phyloP scores from a whole-genome alignment of 768 basidiomycete genomes.

The Amanita brunnescens region DNA sequence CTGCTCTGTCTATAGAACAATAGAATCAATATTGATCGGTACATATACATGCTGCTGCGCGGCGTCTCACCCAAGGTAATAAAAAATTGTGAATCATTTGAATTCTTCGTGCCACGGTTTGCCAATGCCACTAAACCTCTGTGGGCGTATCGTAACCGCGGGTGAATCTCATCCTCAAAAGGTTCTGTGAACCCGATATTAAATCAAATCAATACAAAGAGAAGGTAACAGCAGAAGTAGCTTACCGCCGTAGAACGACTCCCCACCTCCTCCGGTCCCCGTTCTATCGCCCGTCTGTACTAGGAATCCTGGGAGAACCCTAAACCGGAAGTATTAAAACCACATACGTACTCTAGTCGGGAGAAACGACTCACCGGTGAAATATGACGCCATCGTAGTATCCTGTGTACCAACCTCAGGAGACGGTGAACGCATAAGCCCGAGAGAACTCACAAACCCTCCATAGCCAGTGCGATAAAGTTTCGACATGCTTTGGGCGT shows the following conservation, averaged over 20 bases:
- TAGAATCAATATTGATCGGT: neutral
- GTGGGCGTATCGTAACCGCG: conserved; percentile 80
- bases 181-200: conserved; percentile 45
- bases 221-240: neutral
- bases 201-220: neutral
- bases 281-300: conserved; percentile 94
- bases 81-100: conserved; percentile 94
- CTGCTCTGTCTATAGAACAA: conserved; percentile 59
- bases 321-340: conserved; percentile 16
- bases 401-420: conserved; percentile 38
- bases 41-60: neutral
- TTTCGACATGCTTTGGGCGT: conserved; percentile 91
- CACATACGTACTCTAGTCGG: neutral
- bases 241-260: conserved; percentile 88
- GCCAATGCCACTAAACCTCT: conserved; percentile 94
- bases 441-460: conserved; percentile 50
- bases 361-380: conserved; percentile 53
- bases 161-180: conserved; percentile 92
- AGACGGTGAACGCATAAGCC: conserved; percentile 9
- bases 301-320: conserved; percentile 86
- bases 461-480: conserved; percentile 81
- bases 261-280: conserved; percentile 86
- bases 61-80: conserved; percentile 69
- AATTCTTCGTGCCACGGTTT: conserved; percentile 76
- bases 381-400: conserved; percentile 97